A percentile compares a stretch with the other conserved stretches of the same genome.
Evolutionary conservation across 148 eudicot genomes (phyloP).

Genomic region (Diospyros kaki): DNA sequence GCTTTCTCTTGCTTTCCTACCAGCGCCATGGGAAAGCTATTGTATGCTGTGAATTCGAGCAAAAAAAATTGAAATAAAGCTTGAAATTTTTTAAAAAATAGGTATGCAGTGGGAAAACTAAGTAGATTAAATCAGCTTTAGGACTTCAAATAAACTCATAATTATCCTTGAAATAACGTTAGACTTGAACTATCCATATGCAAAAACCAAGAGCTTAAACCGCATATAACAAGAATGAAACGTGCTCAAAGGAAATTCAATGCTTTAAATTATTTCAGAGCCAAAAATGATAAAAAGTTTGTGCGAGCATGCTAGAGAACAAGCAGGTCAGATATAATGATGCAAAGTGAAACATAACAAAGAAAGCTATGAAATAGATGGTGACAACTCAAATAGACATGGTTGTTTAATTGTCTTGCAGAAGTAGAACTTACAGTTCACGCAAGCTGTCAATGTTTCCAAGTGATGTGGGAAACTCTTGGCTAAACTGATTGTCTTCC

Average conservation of each 20-base stretch:
- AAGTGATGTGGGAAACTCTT: conserved; percentile 74
- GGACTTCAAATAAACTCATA: not conserved
- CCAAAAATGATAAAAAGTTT: not conserved
- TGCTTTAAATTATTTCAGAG: not conserved
- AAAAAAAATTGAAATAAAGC: not conserved
- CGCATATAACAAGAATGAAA: not conserved
- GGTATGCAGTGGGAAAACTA: not conserved
- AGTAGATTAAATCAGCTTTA: not conserved
- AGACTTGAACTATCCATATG: not conserved
- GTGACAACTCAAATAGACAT: not conserved
- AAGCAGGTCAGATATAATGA: not conserved
- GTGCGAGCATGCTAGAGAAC: not conserved
- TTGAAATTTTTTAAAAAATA: not conserved
- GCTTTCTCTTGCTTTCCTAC: conserved; percentile 1
- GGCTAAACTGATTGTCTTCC: conserved; percentile 64
- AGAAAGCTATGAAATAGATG: not conserved
- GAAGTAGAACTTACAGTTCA: conserved; percentile 72
- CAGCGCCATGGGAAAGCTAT: not conserved
- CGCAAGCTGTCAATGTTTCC: conserved; percentile 52
- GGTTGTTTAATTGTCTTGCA: not conserved
- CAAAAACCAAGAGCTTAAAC: conserved; percentile 5
- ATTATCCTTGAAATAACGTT: not conserved
- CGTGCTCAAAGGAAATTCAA: not conserved
- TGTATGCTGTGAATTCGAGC: not conserved
- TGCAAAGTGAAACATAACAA: not conserved